Base-by-base conservation (phyloP, 2,329 filamentous ascomycete species). In the Beauveria sp. region DNA sequence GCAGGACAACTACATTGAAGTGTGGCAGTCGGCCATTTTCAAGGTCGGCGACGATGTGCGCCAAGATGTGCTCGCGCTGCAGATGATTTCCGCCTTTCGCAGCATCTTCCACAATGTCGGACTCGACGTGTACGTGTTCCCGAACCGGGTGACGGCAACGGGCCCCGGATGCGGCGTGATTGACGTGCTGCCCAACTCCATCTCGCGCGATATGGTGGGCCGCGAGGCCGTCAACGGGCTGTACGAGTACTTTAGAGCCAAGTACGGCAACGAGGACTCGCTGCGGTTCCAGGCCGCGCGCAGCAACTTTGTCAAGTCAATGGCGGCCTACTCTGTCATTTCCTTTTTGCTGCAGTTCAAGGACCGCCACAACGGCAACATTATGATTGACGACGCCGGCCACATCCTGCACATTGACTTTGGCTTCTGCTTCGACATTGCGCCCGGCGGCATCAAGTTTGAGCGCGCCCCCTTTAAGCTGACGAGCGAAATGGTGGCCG, bases 1-100 rank as follows among this genome's bases (percentile, higher is more conserved):
- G n/a, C 71, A 72, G 58, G 76, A 77, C 59, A 85, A 83, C 68
- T 90, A 86, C 0, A 86, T 96, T 67, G 96, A 99, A 74, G 89
- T 93, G n/a, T 98, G 95, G 96, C 95, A 99, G 74, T 96, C 92
- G 2, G 95, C 93, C 62, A 99, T 99, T 71, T 99, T 99, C 86
- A 99, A 99, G 74, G 96, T 99, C 54, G 95, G 95, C 65, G 95
- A 99, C 72, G 95, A 99, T 74, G 98, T 95, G 73, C 89, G 95
- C 56, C 95, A 99, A 76, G 96, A 99, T 69, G 90, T 99, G 58
- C 81, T 99, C 64, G 95, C 95, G 2, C 80, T 99, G 64, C 95
- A 99, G 75, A 96, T 99, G 89, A 97, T 99, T 72, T 88, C 95
- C 0, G 92, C 93, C 1, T 99, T 99, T 81, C 88, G 95, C 26